phyloP scores from a whole-genome alignment of 139 green algal species.

The Astrephomene gubernaculifera region DNA sequence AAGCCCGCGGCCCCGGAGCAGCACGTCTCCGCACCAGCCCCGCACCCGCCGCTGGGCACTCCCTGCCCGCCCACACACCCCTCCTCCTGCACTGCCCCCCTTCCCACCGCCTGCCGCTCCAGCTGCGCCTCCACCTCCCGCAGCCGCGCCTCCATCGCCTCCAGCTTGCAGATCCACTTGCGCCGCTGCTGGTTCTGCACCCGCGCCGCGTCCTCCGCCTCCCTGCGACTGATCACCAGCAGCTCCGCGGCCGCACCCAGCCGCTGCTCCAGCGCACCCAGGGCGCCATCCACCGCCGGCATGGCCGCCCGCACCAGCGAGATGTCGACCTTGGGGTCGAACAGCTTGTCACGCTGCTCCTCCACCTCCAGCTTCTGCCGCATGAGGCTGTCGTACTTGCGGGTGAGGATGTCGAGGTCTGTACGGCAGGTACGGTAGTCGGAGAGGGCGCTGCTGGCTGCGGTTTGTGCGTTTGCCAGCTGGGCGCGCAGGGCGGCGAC shows the following conservation, averaged over 20 bases:
- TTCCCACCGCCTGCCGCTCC: not conserved
- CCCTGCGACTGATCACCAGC: not conserved
- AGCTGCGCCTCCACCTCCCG: not conserved
- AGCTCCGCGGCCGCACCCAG: not conserved
- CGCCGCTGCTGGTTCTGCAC: not conserved
- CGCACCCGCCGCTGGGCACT: no score
- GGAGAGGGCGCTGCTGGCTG: not conserved
- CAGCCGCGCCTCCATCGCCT: not conserved
- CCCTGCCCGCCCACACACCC: no score
- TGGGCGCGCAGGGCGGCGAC: not conserved
- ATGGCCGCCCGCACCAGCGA: constrained; percentile 6
- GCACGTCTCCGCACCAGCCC: no score
- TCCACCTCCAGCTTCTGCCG: constrained; percentile 26
- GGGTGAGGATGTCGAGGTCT: not conserved
- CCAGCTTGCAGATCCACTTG: constrained; percentile 10
- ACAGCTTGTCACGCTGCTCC: constrained; percentile 18
- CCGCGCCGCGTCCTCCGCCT: constrained; percentile 28
- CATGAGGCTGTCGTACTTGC: constrained; percentile 41
- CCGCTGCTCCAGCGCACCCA: constrained; percentile 8
- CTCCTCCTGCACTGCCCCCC: no score
- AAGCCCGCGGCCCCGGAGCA: no score
- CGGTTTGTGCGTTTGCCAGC: not conserved
- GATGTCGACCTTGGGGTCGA: not conserved
- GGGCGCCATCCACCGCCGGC: not conserved
- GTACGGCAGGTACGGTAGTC: not conserved